A percentile compares a stretch with the other conserved stretches of the same genome.
Conservation (phyloP, 2,329 filamentous ascomycete species). For the Lecanicillium sp. region DNA sequence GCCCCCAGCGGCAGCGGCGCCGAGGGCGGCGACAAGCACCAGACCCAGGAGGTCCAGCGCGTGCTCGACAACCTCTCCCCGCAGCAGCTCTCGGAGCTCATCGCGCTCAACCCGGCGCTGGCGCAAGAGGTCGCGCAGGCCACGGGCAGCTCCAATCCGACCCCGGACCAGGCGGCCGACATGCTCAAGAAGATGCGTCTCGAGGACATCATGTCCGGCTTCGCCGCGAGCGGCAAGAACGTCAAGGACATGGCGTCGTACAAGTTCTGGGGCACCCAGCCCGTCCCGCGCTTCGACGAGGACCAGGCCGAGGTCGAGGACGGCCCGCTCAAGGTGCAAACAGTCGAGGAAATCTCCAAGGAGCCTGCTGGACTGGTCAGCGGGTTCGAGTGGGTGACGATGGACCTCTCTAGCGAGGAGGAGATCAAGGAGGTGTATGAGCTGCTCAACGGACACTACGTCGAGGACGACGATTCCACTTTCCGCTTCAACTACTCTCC, state of each 20-base stretch:
- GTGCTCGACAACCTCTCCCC: constrained; percentile 48
- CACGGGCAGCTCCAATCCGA: constrained; percentile 30
- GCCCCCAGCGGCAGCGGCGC: constrained; percentile 31
- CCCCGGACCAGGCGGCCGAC: constrained; percentile 40
- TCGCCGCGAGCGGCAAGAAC: constrained; percentile 77
- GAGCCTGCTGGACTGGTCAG: constrained; percentile 68
- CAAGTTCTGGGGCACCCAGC: constrained; percentile 98
- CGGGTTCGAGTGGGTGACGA: constrained; percentile 90
- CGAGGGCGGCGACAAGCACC: constrained; percentile 24
- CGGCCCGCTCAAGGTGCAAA: constrained; percentile 77
- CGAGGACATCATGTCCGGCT: constrained; percentile 66
- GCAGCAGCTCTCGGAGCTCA: constrained; percentile 58
- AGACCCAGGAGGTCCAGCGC: constrained; percentile 39
- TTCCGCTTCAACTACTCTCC: constrained; percentile 96
- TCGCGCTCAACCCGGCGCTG: constrained; percentile 67
- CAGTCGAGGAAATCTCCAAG: constrained; percentile 71
- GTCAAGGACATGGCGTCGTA: constrained; percentile 94
- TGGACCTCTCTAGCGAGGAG: constrained; percentile 73
- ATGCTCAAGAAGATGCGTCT: constrained; percentile 58
- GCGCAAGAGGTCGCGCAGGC: constrained; percentile 48
- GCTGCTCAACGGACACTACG: constrained; percentile 86
- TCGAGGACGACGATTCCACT: constrained; percentile 94
- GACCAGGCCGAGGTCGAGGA: constrained; percentile 55
- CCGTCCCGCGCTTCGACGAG: constrained; percentile 77
- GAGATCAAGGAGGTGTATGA: constrained; percentile 89